Base-by-base conservation (phyloP, 1,284 basidiomycete genomes). In the Moesziomyces sp. region DNA sequence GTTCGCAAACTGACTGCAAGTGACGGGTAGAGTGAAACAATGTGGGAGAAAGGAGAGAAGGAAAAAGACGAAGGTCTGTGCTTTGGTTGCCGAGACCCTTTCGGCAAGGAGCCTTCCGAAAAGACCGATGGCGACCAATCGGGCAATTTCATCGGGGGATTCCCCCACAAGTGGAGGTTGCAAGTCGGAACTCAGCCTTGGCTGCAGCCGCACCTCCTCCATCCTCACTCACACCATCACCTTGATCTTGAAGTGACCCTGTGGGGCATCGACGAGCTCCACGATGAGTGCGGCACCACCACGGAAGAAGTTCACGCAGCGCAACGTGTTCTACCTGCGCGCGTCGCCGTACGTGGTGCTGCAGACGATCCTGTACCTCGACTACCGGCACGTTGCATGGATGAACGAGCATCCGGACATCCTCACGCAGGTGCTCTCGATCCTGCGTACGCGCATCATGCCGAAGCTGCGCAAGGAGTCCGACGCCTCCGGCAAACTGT, bases 261-360 rank as follows among this genome's bases (percentile, higher is more conserved):
- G 28, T 28, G 28, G 28, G 5, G 28, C 28, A 28, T 28, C 28
- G 9, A 7, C 28, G 28, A 28, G 4, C 10, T 46, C 4, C 52
- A 56, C 19, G 33, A 71, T 64, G 68, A 71, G 61, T 26, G 51
- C 58, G 9, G 50, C 45, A 11, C 35, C 60, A 5, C 7, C 13
- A 19, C 42, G 49, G 47, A 52, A 73, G 28, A 49, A 57, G 30
- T 85, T 81, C 65, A 59, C 77, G 6, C 77, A 79, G 19, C 81
- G 83, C n/a, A 81, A 84, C 52, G 68, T 82, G 28, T 82, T 74
- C 52, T 86, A 85, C 75, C 77, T 86, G 8, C 84, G 85, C 26
- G 80, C 84, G 30, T 83, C 80, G 3, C 78, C 84, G 5, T 74
- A 76, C 23, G 69, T 81, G 9, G 84, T 85, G 10, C 70, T 86